Evolutionary conservation across 345 rosid species (phyloP), one percentile per base, ranked within the genome.

Genomic region (Mangifera indica): DNA sequence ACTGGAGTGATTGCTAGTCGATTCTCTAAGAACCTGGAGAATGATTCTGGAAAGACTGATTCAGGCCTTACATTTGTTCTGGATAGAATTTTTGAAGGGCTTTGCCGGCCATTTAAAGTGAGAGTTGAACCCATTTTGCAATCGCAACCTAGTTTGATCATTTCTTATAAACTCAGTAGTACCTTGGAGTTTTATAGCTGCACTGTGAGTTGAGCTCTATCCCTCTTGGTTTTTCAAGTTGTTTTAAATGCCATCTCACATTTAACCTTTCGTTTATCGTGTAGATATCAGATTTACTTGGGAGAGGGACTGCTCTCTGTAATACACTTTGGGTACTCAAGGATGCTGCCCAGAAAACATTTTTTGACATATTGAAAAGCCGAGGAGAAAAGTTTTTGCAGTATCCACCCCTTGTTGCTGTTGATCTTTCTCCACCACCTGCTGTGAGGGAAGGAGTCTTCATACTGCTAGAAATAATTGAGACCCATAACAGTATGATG

Each of bases 11-110:
- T 81, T 24, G 83, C 88, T 57, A 84, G 82, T 63, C 84, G 65
- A 10, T 81, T 77, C 64, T 71, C 82, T 37, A 87, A 77, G 70
- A 82, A 73, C 48, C 32, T 82, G 58, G 97, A 86, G 69, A 89
- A 81, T 76, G 87, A 82, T 80, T 69, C 70, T 66, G 84, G 86
- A 58, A 96, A 96, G 86, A 72, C 85, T 63, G 98, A 91, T 77
- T 79, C 96, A 55, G 92, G 93, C 78, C 80, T 88, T 70, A 85
- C 88, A 46, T 93, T 89, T 84, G 91, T 96, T 72, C 84, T 93
- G 70, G 99, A 96, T 81, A 96, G 99, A 86, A 89, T 96, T 78
- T 93, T 96, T 73, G 97, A 96, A 86, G 99, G 99, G 79, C 97
- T 96, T 78, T 96, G 98, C 79, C 85, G 99, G 65, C 99, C 99